phyloP scores from a whole-genome alignment of 1,284 basidiomycete genomes.

The Megacollybia platyphylla region DNA sequence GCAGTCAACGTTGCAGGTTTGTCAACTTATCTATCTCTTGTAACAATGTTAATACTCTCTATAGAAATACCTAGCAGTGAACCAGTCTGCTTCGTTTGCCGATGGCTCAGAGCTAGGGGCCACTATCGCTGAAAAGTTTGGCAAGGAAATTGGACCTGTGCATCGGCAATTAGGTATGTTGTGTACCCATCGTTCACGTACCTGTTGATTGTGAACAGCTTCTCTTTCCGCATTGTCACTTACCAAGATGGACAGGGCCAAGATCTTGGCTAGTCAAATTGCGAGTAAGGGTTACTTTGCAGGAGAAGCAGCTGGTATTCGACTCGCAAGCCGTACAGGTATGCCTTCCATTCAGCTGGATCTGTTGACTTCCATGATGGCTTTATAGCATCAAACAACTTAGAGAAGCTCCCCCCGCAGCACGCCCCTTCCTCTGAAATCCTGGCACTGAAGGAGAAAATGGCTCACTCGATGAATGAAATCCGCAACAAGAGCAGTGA shows the following conservation, averaged over 20 bases:
- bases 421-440: slow-evolving; percentile 47
- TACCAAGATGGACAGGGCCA: slow-evolving; percentile 65
- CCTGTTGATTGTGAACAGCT: slow-evolving; percentile 20
- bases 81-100: slow-evolving; percentile 51
- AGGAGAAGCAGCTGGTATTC: slow-evolving; percentile 77
- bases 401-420: slow-evolving; percentile 52
- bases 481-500: slow-evolving; percentile 62
- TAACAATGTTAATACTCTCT: slow-evolving; percentile 7
- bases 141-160: slow-evolving; percentile 66
- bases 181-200: neutral
- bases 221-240: slow-evolving; percentile 47
- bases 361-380: slow-evolving; percentile 7
- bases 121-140: slow-evolving; percentile 77
- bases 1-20: slow-evolving; percentile 81
- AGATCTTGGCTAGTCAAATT: slow-evolving; percentile 67
- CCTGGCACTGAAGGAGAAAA: slow-evolving; percentile 53
- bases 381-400: slow-evolving; percentile 32
- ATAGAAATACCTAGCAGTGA: slow-evolving; percentile 74
- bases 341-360: neutral
- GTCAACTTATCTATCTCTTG: slow-evolving; percentile 6
- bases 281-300: slow-evolving; percentile 78
- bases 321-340: slow-evolving; percentile 49
- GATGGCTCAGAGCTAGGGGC: slow-evolving; percentile 83
- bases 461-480: slow-evolving; percentile 55
- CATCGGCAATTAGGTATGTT: slow-evolving; percentile 67